A percentile compares a stretch with the other conserved stretches of the same genome.
Evolutionary conservation across 2,329 filamentous ascomycete genomes (phyloP).

Genomic region (Fusarium buharicum): DNA sequence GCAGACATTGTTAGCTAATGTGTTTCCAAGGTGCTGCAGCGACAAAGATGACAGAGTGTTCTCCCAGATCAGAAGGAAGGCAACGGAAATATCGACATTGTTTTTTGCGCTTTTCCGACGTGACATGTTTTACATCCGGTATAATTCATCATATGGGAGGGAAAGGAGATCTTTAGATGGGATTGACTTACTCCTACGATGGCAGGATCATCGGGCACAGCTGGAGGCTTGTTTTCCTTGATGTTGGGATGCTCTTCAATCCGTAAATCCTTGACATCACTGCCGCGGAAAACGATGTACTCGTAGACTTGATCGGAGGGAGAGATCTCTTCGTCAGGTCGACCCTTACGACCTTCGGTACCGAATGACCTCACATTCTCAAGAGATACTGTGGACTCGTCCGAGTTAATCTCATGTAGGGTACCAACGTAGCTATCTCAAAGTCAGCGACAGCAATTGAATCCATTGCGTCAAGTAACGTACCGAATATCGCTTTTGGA

Average conservation of each 20-base stretch:
- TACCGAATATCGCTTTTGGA: slow-evolving; percentile 98
- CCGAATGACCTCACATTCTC: slow-evolving; percentile 96
- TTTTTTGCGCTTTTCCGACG: slow-evolving; percentile 93
- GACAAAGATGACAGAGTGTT: slow-evolving; percentile 15
- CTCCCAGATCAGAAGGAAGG: slow-evolving; percentile 93
- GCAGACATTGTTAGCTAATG: slow-evolving; percentile 41
- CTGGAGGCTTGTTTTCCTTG: slow-evolving; percentile 78
- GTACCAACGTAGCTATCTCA: slow-evolving; percentile 86
- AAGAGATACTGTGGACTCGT: slow-evolving; percentile 94
- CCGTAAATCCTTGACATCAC: slow-evolving; percentile 96
- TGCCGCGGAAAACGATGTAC: slow-evolving; percentile 98
- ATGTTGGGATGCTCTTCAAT: slow-evolving; percentile 85
- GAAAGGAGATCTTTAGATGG: slow-evolving; percentile 12
- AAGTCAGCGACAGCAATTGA: slow-evolving; percentile 48
- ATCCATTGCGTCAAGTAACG: slow-evolving; percentile 48
- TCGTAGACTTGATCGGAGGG: slow-evolving; percentile 92
- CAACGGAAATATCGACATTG: slow-evolving; percentile 99
- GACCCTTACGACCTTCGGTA: slow-evolving; percentile 86
- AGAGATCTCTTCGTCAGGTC: slow-evolving; percentile 82
- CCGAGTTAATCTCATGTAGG: slow-evolving; percentile 97
- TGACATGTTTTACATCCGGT: slow-evolving; percentile 93
- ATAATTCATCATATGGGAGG: slow-evolving; percentile 85
- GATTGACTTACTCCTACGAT: slow-evolving; percentile 91
- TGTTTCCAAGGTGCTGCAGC: slow-evolving; percentile 43
- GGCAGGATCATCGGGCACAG: slow-evolving; percentile 92